Conservation (phyloP, 129 eudicot genomes). For the carrot (Daucus carota) region DNA sequence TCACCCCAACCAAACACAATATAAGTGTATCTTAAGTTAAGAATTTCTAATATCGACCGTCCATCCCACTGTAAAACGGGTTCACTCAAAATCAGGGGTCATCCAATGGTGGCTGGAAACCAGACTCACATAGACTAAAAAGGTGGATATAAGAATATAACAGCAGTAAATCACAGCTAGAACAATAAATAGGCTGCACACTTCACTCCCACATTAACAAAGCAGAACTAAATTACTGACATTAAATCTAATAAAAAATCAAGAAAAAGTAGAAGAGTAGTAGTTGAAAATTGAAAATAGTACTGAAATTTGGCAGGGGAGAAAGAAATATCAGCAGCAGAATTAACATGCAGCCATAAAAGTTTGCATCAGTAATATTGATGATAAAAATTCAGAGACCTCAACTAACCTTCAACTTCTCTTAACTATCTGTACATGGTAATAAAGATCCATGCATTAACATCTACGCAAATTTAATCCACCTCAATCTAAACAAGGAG, state of each 20-base stretch:
- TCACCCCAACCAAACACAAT: too few species aligned
- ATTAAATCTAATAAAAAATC: neutral
- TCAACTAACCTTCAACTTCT: constrained; percentile 33
- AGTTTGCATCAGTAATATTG: constrained; percentile 24
- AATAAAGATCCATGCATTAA: constrained; percentile 1
- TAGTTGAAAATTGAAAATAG: constrained; percentile 35
- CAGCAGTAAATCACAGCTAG: too few species aligned
- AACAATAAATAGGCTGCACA: too few species aligned
- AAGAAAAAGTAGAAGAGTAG: constrained; percentile 27
- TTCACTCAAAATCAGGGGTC: too few species aligned
- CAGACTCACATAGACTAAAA: too few species aligned
- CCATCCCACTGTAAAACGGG: too few species aligned
- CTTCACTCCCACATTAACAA: too few species aligned
- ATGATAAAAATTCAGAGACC: constrained; percentile 35
- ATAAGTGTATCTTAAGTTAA: too few species aligned
- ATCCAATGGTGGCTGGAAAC: too few species aligned
- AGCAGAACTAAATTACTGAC: neutral
- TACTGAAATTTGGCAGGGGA: constrained; percentile 41
- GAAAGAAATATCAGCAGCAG: constrained; percentile 24
- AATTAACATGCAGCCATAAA: neutral
- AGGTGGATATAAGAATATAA: too few species aligned
- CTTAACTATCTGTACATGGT: constrained; percentile 10
- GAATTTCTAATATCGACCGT: too few species aligned
- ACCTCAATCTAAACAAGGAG: constrained; percentile 15
- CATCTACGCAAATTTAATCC: neutral